Evolutionary conservation across 169 alveolate species (phyloP), one percentile per base, ranked within the genome.

Genomic region (Cyclospora cayetanensis): DNA sequence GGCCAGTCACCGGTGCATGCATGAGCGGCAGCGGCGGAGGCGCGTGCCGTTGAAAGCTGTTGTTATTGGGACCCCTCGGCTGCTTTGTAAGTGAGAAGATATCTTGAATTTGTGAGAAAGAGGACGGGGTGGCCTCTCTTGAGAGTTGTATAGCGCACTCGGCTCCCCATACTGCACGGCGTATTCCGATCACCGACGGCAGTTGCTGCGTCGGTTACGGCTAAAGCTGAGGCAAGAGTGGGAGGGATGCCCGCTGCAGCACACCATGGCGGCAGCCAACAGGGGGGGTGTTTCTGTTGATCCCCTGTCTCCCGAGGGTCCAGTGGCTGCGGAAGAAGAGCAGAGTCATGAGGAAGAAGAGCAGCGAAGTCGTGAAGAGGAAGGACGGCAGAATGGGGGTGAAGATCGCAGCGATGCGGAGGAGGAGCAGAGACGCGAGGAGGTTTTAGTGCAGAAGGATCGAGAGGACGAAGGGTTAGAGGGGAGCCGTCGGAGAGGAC

Each of bases 221-320:
- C 76, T 27, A 31, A 35, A 65, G 76, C 76, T 4, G 76, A 35
- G 31, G 76, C 76, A 65, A 41, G 43, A 65, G 76, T 41, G 31
- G 76, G 43, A 25, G 76, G 76, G 31, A 65, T 65, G 76, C 76
- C 39, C n/a, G 76, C 76, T n/a, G 39, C 76, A 65, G 31, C 76
- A n/a, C 76, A 65, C 76, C 76, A 65, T 65, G 76, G 76, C 76
- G 31, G 39, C 29, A 65, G 76, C 76, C 76, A 41, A 65, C 4
- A 41, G 15, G 31, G 76, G 76, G 39, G 76, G 76, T n/a, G 25
- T 41, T 41, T 27, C 43, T 65, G n/a, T n/a, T n/a, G 76, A 65
- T 20, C 37, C 76, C 41, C 39, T 41, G 76, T 35, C 5, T 4
- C 76, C 37, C 11, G n/a, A n/a, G n/a, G n/a, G n/a, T n/a, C n/a